These are phyloP conservation scores for Ophiocordyceps camponoti-leonardi DNA, from an alignment of 2,329 filamentous ascomycete genomes.

Conservation along the genomic window DNA sequence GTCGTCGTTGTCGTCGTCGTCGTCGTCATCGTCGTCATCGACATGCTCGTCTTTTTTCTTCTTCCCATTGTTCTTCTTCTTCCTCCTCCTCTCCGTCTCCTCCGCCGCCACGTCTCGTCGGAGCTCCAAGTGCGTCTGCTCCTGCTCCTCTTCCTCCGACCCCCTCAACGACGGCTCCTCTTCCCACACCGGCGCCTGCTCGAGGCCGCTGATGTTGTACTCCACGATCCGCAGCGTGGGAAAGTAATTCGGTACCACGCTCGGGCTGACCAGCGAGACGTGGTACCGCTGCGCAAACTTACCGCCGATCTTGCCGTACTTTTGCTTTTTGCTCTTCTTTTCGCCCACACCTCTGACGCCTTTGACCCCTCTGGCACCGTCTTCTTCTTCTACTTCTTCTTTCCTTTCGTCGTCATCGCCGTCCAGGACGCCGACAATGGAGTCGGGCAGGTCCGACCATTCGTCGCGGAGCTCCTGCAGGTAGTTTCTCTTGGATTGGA, in stretches of 20 bases:
- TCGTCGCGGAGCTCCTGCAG: slow-evolving; percentile 56
- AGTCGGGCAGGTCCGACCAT: slow-evolving; percentile 62
- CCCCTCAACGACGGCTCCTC: slow-evolving; percentile 9
- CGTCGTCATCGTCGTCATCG: no score
- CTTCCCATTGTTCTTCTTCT: no score
- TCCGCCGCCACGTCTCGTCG: slow-evolving; percentile 11
- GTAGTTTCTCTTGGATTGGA: slow-evolving; percentile 51
- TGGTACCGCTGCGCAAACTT: slow-evolving; percentile 74
- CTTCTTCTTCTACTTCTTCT: no score
- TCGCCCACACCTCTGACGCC: slow-evolving; percentile 10
- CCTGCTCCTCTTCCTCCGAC: slow-evolving; percentile 26
- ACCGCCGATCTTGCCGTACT: slow-evolving; percentile 52
- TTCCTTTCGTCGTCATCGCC: slow-evolving; percentile 6
- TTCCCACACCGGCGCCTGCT: slow-evolving; percentile 31
- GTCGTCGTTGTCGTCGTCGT: no score
- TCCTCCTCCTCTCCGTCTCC: slow-evolving; percentile 11
- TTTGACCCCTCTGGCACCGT: no score
- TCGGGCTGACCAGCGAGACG: slow-evolving; percentile 64
- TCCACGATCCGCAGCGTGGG: slow-evolving; percentile 81
- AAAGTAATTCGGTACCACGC: slow-evolving; percentile 83
- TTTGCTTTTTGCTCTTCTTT: slow-evolving; percentile 26
- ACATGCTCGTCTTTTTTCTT: no score
- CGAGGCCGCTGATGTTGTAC: slow-evolving; percentile 76
- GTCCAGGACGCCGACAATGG: slow-evolving; percentile 12
- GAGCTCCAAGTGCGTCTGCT: slow-evolving; percentile 11